Base-by-base conservation (phyloP, 352 stramenopile genomes). In the Sclerospora graminicola region DNA sequence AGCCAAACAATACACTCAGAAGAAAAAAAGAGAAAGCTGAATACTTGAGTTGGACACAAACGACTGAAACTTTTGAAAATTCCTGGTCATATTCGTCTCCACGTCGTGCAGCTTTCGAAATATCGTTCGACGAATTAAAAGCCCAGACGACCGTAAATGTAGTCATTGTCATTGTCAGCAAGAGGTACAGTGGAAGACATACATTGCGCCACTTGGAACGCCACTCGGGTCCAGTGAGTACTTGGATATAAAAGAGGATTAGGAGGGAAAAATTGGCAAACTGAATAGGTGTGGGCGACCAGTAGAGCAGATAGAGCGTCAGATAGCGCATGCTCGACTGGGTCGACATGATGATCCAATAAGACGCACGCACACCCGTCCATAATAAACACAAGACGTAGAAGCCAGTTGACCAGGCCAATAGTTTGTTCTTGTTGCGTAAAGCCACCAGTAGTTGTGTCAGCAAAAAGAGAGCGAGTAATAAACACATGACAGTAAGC, bases 201-300 rank as follows among this genome's bases (percentile, higher is more conserved):
- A 91, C 72, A 21, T 64, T 80, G 42, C 80, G 76, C 76, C 76
- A 91, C 33, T 60, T 68, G 33, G 64, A 60, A 36, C 68, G 63
- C 80, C 80, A 91, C 41, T 75, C 64, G 36, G 73, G 69, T 16
- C 77, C 80, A 24, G 80, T 88, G 50, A 91, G 65, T 24, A 91
- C 80, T 60, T 91, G 80, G 31, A 91, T 88, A 66, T 91, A 91
- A 50, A 91, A 91, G 23, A 91, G 75, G 30, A 91, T 71, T 23
- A 91, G 69, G 33, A 91, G 66, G 52, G 80, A 88, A 45, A 91
- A 91, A 55, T 89, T 91, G 69, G 80, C 80, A 54, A 91, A 91
- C 60, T 91, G 80, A 57, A 91, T 84, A 23, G 80, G 77, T 33
- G 77, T 91, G 2, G 80, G 80, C 26, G 83, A 69, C 80, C 80